These are phyloP conservation scores for Zygnema cylindricum DNA, from an alignment of 139 green algal species.

Conservation along the genomic window DNA sequence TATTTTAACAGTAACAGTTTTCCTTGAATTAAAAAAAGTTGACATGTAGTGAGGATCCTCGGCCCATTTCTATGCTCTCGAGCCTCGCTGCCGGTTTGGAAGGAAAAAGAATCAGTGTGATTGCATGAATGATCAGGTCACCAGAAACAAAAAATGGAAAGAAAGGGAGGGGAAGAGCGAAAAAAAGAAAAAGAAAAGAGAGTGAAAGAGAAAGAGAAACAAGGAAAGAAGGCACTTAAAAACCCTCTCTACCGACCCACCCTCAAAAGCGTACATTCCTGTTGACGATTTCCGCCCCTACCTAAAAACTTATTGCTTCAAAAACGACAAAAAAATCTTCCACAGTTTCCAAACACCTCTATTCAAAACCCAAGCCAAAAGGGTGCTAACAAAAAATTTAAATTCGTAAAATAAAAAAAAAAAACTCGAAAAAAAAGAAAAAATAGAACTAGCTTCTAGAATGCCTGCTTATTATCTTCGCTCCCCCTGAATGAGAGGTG, in stretches of 20 bases:
- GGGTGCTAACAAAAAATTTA: too few species aligned
- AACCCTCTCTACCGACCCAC: neutral
- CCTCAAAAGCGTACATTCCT: too few species aligned
- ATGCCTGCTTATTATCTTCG: neutral
- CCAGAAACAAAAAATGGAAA: neutral
- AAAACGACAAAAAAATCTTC: neutral
- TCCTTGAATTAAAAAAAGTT: too few species aligned
- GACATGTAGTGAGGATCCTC: too few species aligned
- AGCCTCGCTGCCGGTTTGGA: too few species aligned
- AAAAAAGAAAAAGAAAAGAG: neutral
- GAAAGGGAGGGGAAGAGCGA: neutral
- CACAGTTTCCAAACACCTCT: neutral
- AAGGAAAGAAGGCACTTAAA: neutral
- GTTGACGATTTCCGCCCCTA: neutral
- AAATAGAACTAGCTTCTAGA: neutral
- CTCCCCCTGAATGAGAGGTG: neutral
- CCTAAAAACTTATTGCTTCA: neutral
- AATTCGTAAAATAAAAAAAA: constrained; percentile 1
- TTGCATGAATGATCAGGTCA: too few species aligned
- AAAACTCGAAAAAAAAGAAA: neutral
- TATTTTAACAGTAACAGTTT: too few species aligned
- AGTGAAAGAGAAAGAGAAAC: neutral
- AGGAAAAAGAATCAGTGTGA: too few species aligned
- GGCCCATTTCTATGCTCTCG: too few species aligned
- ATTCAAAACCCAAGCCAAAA: too few species aligned